Conservation (phyloP, 371 early-diverging fungal species). For the Mortierella sp. region DNA sequence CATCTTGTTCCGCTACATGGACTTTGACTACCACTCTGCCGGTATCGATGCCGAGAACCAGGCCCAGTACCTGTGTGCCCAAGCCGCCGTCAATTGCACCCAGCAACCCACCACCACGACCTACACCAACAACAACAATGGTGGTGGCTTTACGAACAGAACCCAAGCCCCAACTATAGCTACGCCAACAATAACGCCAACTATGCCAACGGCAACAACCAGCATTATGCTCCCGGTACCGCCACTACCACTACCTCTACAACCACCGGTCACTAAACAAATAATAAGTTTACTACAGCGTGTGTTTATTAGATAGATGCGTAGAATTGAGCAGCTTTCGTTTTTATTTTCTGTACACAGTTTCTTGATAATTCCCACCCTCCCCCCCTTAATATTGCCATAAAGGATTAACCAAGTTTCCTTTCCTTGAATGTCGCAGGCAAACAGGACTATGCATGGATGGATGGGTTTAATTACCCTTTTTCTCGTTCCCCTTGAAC, state of each 20-base stretch:
- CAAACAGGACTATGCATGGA: neutral
- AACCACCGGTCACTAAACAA: neutral
- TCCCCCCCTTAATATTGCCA: too few relatives aligned
- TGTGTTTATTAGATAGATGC: neutral
- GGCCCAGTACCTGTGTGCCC: slow-evolving; percentile 21
- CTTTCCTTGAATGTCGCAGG: too few relatives aligned
- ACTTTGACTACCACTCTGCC: slow-evolving; percentile 23
- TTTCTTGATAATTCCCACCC: too few relatives aligned
- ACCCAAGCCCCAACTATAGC: neutral
- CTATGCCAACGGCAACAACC: neutral
- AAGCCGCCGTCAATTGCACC: slow-evolving; percentile 11
- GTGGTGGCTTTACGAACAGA: neutral
- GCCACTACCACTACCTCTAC: slow-evolving; percentile 15
- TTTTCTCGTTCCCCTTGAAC: neutral
- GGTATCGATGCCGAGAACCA: slow-evolving; percentile 38
- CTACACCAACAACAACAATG: slow-evolving; percentile 12
- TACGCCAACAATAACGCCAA: too few relatives aligned
- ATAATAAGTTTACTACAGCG: too few relatives aligned
- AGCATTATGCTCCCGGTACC: too few relatives aligned
- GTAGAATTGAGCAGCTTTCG: too few relatives aligned
- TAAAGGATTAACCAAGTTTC: too few relatives aligned
- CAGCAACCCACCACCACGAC: neutral
- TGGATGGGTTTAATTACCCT: neutral
- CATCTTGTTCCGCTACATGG: slow-evolving; percentile 43
- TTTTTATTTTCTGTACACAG: too few relatives aligned